Base-by-base conservation (phyloP, 495 filamentous ascomycete species). In the Durotheca rogersii region DNA sequence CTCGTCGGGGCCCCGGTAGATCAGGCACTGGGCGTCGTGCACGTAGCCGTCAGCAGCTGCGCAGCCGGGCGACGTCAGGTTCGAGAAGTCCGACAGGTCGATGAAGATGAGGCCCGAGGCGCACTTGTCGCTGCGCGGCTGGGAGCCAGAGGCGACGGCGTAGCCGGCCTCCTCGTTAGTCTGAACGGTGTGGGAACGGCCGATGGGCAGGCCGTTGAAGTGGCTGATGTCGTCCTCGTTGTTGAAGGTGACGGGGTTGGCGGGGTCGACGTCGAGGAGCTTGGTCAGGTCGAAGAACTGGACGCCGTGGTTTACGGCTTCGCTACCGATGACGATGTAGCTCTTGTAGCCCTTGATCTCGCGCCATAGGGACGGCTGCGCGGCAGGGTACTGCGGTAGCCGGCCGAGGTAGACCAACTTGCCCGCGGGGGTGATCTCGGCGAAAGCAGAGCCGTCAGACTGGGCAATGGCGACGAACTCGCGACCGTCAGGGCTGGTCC, bases 1-100 rank as follows among this genome's bases (percentile, higher is more conserved):
- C 41, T 63, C 66, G 58, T 78, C 72, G 10, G 81, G 81, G 3
- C 80, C 81, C 19, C 68, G 70, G 69, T 83, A 84, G 43, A 76
- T 60, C 15, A 84, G 58, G 52, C 81, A 83, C 54, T 83, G 80
- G 0, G 81, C 79, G 53, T 82, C 80, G 53, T 82, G 80, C 16
- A 81, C 78, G 55, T 83, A 83, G 48, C 80, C 80, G 61, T 81
- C 80, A 12, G 65, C 59, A 10, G 68, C 61, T 14, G 71, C 72
- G 57, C 80, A 83, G 1, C 80, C 79, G 0, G 77, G 71, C 1
- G 64, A 74, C 0, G 65, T 71, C 14, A 79, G 76, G 42, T 77
- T 77, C 18, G 72, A 57, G 17, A 76, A 58, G 53, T 79, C 65
- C 2, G 70, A 65, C 12, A 80, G 44, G 56, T 82, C 79, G 52